Base-by-base conservation (phyloP, 2,329 filamentous ascomycete species). In the Epichloe elymi region DNA sequence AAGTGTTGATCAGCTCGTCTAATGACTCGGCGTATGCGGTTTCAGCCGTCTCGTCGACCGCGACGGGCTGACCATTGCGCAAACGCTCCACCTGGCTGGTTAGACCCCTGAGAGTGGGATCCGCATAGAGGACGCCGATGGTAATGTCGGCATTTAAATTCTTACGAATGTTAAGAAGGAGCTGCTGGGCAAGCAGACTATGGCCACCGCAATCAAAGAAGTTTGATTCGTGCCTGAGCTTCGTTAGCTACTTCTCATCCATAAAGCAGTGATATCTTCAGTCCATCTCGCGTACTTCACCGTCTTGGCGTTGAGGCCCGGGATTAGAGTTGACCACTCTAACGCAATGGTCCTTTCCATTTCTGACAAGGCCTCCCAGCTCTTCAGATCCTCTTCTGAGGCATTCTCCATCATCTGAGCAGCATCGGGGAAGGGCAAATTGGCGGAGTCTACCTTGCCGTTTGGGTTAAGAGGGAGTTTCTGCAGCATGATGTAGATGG, bases 391-490 rank as follows among this genome's bases (percentile, higher is more conserved):
- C 48, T 66, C 65, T 11, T 65, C 64, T 0, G 64, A 61, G 8
- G 64, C 64, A 20, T 64, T 65, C 46, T 62, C 61, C n/a, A 65
- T 75, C 36, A 84, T 73, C 59, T 86, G 77, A 12, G 79, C 78
- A 23, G 80, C 80, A 65, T 91, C 87, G 0, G 87, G 87, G 75
- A 88, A 91, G 0, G 87, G 87, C 50, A 93, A 70, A 2, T 80
- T 82, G 19, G 86, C 84, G 63, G 80, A 83, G 67, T 93, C 87
- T 46, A 90, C 79, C 68, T 91, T 91, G 57, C 86, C 85, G 58
- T 88, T 88, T 15, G 85, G 85, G 62, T 87, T 39, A 82, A 90
- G 76, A 15, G 66, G 65, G 89, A 91, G 12, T 74, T 72, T 65
- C 15, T 61, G 36, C n/a, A 69, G 55, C 10, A 63, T 49, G 45